Conservation (phyloP, 164 flowering plant species). For the Pachysandra terminalis region DNA sequence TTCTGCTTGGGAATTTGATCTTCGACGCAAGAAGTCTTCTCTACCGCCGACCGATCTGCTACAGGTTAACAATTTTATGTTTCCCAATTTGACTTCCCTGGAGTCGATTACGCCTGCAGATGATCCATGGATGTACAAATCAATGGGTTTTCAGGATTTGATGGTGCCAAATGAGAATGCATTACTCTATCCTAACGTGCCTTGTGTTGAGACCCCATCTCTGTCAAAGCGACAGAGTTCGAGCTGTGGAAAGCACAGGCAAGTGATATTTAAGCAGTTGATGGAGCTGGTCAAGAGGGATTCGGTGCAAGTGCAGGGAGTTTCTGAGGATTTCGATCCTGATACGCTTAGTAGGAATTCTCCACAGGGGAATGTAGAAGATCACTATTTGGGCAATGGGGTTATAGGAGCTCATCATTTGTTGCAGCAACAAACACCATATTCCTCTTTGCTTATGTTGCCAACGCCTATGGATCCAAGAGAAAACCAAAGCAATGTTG, state of each 20-base stretch:
- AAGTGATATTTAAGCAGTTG: slow-evolving; percentile 61
- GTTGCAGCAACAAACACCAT: slow-evolving; percentile 34
- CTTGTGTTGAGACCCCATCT: slow-evolving; percentile 6
- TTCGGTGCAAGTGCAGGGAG: slow-evolving; percentile 23
- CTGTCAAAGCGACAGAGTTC: slow-evolving; percentile 23
- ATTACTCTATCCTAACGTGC: background rate
- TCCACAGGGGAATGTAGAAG: slow-evolving; percentile 13
- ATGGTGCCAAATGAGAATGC: slow-evolving; percentile 41
- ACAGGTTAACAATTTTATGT: background rate
- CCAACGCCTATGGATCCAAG: slow-evolving; percentile 24
- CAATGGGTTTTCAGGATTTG: slow-evolving; percentile 34
- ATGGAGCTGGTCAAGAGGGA: slow-evolving; percentile 46
- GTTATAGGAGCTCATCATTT: slow-evolving; percentile 10
- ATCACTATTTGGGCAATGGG: slow-evolving; percentile 7
- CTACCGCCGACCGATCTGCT: slow-evolving; percentile 3
- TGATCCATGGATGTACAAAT: slow-evolving; percentile 20
- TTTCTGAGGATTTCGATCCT: slow-evolving; percentile 27
- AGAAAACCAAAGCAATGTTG: slow-evolving; percentile 16
- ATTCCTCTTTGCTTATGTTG: slow-evolving; percentile 49
- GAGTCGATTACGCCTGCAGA: slow-evolving; percentile 11
- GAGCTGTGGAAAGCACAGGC: slow-evolving; percentile 51
- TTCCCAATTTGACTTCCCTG: slow-evolving; percentile 16
- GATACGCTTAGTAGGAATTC: slow-evolving; percentile 22
- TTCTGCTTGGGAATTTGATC: slow-evolving; percentile 50
- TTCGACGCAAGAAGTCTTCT: slow-evolving; percentile 18